Evolutionary conservation across 164 flowering plant genomes (phyloP).

Genomic region (Echeveria elegans): DNA sequence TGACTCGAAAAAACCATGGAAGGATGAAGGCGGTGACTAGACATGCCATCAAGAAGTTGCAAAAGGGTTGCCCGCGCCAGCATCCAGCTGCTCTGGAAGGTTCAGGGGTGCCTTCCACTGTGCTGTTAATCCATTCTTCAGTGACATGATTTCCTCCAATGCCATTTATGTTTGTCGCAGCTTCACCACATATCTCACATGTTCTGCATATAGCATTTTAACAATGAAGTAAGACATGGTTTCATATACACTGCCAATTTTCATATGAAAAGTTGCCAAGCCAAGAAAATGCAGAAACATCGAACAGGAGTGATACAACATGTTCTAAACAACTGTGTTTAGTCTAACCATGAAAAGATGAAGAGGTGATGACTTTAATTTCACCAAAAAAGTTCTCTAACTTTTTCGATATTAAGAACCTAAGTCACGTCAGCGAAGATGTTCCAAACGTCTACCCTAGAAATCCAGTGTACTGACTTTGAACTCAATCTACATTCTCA

Average conservation of each 20-base stretch:
- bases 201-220: slow-evolving; percentile 24
- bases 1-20: slow-evolving; percentile 50
- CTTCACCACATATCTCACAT: slow-evolving; percentile 67
- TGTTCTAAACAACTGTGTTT: too few species aligned
- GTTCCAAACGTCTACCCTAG: too few species aligned
- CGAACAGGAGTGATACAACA: too few species aligned
- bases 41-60: slow-evolving; percentile 54
- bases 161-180: slow-evolving; percentile 46
- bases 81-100: slow-evolving; percentile 27
- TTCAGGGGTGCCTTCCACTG: not conserved
- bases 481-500: too few species aligned
- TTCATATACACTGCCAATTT: not conserved
- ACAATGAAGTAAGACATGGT: not conserved
- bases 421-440: too few species aligned
- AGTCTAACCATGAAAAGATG: too few species aligned
- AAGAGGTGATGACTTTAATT: too few species aligned
- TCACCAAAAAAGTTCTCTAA: too few species aligned
- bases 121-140: slow-evolving; percentile 44
- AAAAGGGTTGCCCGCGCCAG: slow-evolving; percentile 52
- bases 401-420: too few species aligned
- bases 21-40: slow-evolving; percentile 43
- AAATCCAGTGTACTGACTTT: too few species aligned
- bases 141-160: slow-evolving; percentile 31
- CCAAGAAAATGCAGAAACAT: too few species aligned
- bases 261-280: too few species aligned